Base-by-base conservation (phyloP, 2,329 filamentous ascomycete species). In the Ceratocystis diversiconidia region DNA sequence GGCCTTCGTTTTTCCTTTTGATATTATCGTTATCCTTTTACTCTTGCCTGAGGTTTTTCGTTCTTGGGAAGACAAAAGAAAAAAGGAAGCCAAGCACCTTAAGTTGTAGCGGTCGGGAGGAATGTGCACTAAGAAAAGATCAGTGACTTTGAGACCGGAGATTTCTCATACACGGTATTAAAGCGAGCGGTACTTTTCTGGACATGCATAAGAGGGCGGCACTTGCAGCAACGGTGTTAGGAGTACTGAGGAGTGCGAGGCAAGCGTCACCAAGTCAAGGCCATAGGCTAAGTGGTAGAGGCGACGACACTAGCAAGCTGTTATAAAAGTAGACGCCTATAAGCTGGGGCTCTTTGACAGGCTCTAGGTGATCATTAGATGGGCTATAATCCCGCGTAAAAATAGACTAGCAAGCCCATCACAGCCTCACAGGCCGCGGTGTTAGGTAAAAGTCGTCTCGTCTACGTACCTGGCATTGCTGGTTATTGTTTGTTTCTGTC, bases 101-200 rank as follows among this genome's bases (percentile, higher is more conserved):
- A 2, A 17, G 50, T 30, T 12, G 50, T n/a, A 28, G 22, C 30
- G 25, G 52, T 17, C 12, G 28, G 22, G 4, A 57, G 52, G 52
- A 57, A 57, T 57, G 52, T 30, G 52, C 15, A 57, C 52, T 28
- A 57, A 57, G 52, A 57, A 57, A 57, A 57, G 22, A 57, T n/a
- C 52, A n/a, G 52, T 17, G 52, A 32, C 52, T 57, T 57, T 57
- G 46, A 57, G 52, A 57, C 22, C 52, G 52, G 52, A 57, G 52
- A 57, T 30, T 57, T 57, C 52, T 57, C 52, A 57, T 17, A 57
- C 36, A 41, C 36, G 36, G 36, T 41, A 41, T 41, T 32, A 28
- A 4, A 30, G 5, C 28, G 52, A 17, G 52, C 19, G 15, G 22
- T 22, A 6, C 17, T 32, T 15, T 28, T 25, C 30, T 57, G 25